These are phyloP conservation scores for Candida vartiovaarae DNA, from an alignment of 805 yeast genomes.

Conservation along the genomic window DNA sequence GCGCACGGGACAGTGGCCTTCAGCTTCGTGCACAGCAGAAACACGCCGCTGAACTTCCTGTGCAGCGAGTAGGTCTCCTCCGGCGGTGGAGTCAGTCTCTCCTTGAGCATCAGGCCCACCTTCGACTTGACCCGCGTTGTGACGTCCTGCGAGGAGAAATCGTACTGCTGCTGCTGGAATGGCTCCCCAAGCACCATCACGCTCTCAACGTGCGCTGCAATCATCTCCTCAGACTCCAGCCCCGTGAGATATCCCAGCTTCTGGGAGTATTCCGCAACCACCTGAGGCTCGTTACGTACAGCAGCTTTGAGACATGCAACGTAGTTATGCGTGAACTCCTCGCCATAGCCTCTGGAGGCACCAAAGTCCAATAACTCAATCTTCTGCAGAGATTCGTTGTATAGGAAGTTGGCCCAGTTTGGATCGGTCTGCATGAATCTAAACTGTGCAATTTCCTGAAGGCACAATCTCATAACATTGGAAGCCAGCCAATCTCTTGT, in stretches of 20 bases:
- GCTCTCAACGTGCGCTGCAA: conserved; percentile 87
- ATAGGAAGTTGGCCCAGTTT: conserved; percentile 96
- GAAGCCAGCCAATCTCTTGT: conserved; percentile 77
- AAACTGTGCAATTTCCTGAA: conserved; percentile 77
- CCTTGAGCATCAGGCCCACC: conserved; percentile 83
- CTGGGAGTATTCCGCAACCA: conserved; percentile 57
- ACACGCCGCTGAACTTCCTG: conserved; percentile 91
- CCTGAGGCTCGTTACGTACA: conserved; percentile 54
- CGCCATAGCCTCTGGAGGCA: conserved; percentile 77
- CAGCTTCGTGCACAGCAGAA: conserved; percentile 79
- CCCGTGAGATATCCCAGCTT: conserved; percentile 89
- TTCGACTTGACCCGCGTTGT: conserved; percentile 89
- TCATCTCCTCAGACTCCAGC: conserved; percentile 79
- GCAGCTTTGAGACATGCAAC: conserved; percentile 70
- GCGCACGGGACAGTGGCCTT: conserved; percentile 79
- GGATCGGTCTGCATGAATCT: conserved; percentile 98
- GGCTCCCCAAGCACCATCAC: conserved; percentile 91
- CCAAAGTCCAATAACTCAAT: conserved; percentile 93
- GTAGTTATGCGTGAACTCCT: conserved; percentile 62
- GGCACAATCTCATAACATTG: conserved; percentile 78
- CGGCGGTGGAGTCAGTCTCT: conserved; percentile 94
- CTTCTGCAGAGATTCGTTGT: conserved; percentile 60
- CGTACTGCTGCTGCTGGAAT: conserved; percentile 56
- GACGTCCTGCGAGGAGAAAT: conserved; percentile 80
- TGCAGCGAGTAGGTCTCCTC: conserved; percentile 97